Conservation (phyloP, 2,329 filamentous ascomycete genomes). For the Helotiales sp. region DNA sequence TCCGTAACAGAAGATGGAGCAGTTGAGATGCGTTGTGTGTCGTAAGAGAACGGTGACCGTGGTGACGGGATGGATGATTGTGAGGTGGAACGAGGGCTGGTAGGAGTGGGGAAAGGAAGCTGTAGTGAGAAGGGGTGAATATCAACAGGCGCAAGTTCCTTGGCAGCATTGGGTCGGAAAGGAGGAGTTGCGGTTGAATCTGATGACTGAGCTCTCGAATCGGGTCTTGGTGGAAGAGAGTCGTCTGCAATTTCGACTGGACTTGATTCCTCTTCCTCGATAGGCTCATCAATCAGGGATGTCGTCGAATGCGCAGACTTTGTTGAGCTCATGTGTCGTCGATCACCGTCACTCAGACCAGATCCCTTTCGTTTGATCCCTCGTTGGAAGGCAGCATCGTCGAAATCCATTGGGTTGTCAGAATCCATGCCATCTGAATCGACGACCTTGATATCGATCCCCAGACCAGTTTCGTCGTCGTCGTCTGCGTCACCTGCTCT, state of each 20-base stretch:
- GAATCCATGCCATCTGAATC: slow-evolving; percentile 48
- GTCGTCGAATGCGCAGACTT: slow-evolving; percentile 56
- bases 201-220: slow-evolving; percentile 44
- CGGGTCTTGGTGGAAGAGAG: slow-evolving; percentile 44
- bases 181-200: slow-evolving; percentile 42
- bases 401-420: slow-evolving; percentile 50
- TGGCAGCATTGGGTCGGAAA: slow-evolving; percentile 35
- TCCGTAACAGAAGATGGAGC: slow-evolving; percentile 76
- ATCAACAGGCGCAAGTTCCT: slow-evolving; percentile 58
- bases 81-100: slow-evolving; percentile 68
- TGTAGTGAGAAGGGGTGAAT: slow-evolving; percentile 50
- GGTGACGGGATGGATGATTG: slow-evolving; percentile 64
- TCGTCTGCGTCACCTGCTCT: slow-evolving; percentile 46
- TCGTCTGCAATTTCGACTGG: slow-evolving; percentile 48
- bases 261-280: slow-evolving; percentile 48
- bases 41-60: slow-evolving; percentile 70
- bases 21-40: slow-evolving; percentile 74
- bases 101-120: slow-evolving; percentile 53
- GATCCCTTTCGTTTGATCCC: slow-evolving; percentile 52
- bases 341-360: slow-evolving; percentile 51
- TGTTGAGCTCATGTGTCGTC: slow-evolving; percentile 44
- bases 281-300: slow-evolving; percentile 58
- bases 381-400: slow-evolving; percentile 41
- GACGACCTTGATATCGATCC: slow-evolving; percentile 52
- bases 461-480: slow-evolving; percentile 44